Evolutionary conservation across 129 eudicot genomes (phyloP).

Genomic region (Helianthus annuus): DNA sequence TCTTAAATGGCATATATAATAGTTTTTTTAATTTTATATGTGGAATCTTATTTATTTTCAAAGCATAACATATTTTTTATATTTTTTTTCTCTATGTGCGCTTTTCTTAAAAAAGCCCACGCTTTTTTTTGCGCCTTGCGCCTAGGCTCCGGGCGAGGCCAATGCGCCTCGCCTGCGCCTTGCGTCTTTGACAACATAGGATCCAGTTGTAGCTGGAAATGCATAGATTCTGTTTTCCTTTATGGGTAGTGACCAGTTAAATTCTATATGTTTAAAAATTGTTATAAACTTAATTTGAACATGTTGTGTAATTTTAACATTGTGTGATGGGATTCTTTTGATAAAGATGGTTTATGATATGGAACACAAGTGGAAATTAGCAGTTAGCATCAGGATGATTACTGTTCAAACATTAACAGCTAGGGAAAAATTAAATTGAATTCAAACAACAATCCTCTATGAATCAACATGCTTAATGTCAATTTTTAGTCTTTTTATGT

Average conservation of each 20-base stretch:
- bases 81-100: too few relatives aligned
- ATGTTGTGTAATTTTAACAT: background rate
- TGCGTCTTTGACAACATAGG: too few relatives aligned
- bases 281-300: background rate
- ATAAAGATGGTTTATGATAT: background rate
- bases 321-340: background rate
- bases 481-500: background rate
- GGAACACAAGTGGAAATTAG: background rate
- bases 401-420: background rate
- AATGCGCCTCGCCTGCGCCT: too few relatives aligned
- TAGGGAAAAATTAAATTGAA: background rate
- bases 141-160: too few relatives aligned
- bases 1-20: too few relatives aligned
- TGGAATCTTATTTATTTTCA: too few relatives aligned
- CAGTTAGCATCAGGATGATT: constrained; percentile 6
- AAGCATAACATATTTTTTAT: too few relatives aligned
- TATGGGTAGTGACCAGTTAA: constrained; percentile 5
- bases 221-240: background rate
- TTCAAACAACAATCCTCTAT: background rate
- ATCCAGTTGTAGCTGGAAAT: constrained; percentile 20
- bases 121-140: too few relatives aligned
- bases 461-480: constrained; percentile 8
- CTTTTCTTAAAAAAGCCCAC: too few relatives aligned
- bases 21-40: too few relatives aligned
- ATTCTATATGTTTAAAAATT: background rate